Percentiles rank a stretch among this genome's conserved stretches.
phyloP scores from a whole-genome alignment of 176 grass and related monocot genomes.

The Pharus latifolius region DNA sequence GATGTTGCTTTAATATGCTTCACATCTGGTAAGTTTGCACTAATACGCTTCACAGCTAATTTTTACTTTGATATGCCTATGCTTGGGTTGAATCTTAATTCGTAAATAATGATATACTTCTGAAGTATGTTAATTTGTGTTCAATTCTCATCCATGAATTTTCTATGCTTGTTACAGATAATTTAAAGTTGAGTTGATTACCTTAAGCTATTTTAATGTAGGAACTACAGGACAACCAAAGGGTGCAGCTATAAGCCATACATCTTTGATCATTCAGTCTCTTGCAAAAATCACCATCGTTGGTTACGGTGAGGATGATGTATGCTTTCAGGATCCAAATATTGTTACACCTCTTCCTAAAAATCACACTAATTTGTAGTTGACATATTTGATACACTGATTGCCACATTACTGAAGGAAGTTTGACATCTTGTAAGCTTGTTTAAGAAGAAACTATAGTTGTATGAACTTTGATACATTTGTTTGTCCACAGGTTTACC shows the following conservation, averaged over 20 bases:
- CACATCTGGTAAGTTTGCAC: conserved; percentile 77
- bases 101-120: no score
- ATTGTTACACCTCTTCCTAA: not conserved
- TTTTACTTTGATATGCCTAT: no score
- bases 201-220: not conserved
- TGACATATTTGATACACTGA: not conserved
- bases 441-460: not conserved
- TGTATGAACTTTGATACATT: not conserved
- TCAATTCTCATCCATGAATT: not conserved
- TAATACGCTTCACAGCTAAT: no score
- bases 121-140: no score
- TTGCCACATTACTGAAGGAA: not conserved
- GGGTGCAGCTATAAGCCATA: conserved; percentile 71
- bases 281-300: conserved; percentile 79
- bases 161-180: not conserved
- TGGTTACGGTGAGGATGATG: conserved; percentile 82
- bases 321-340: conserved; percentile 49
- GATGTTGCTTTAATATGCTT: conserved; percentile 78
- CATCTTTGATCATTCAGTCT: conserved; percentile 77
- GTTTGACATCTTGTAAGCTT: not conserved
- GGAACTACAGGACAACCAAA: conserved; percentile 81
- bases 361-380: not conserved
- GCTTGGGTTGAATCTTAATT: no score
- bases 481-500: conserved; percentile 50
- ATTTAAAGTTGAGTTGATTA: not conserved